A percentile compares a stretch with the other conserved stretches of the same genome.
These are phyloP conservation scores for Pilasporangium apinafurcum DNA, from an alignment of 352 stramenopile species.

Conservation along the genomic window DNA sequence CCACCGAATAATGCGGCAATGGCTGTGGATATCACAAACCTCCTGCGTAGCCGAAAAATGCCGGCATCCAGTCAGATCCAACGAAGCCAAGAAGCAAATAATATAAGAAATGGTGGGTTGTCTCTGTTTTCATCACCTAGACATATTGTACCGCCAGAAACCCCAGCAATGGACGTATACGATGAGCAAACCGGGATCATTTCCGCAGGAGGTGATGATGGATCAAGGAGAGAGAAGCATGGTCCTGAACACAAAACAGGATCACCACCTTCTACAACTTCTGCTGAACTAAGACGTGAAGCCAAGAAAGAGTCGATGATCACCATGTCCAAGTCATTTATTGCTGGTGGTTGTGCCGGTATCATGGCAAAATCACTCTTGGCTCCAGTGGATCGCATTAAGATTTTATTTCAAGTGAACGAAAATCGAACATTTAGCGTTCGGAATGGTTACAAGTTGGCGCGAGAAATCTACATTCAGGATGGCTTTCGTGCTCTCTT, in stretches of 20 bases:
- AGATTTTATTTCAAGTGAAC: slow-evolving; percentile 84
- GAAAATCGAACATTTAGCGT: slow-evolving; percentile 70
- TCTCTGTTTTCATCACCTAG: too few relatives aligned
- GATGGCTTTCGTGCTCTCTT: slow-evolving; percentile 72
- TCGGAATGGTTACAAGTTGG: slow-evolving; percentile 55
- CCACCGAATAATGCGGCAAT: slow-evolving; percentile 19
- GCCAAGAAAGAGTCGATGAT: slow-evolving; percentile 49
- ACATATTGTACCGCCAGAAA: too few relatives aligned
- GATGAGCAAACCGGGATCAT: too few relatives aligned
- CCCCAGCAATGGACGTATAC: too few relatives aligned
- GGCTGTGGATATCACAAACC: slow-evolving; percentile 19
- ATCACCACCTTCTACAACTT: too few relatives aligned
- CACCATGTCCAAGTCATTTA: slow-evolving; percentile 78
- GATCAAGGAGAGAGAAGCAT: too few relatives aligned
- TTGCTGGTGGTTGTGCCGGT: slow-evolving; percentile 62
- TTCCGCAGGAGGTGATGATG: too few relatives aligned
- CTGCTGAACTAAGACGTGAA: too few relatives aligned
- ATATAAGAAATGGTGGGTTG: too few relatives aligned
- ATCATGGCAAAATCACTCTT: slow-evolving; percentile 74
- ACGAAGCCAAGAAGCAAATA: too few relatives aligned
- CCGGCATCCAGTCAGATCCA: too few relatives aligned
- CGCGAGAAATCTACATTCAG: slow-evolving; percentile 56
- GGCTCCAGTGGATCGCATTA: slow-evolving; percentile 74
- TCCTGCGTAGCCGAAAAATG: too few relatives aligned
- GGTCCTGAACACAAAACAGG: slow-evolving; percentile 2